Base-by-base conservation (phyloP, 2,329 filamentous ascomycete species). In the Hypoxylon sp. region DNA sequence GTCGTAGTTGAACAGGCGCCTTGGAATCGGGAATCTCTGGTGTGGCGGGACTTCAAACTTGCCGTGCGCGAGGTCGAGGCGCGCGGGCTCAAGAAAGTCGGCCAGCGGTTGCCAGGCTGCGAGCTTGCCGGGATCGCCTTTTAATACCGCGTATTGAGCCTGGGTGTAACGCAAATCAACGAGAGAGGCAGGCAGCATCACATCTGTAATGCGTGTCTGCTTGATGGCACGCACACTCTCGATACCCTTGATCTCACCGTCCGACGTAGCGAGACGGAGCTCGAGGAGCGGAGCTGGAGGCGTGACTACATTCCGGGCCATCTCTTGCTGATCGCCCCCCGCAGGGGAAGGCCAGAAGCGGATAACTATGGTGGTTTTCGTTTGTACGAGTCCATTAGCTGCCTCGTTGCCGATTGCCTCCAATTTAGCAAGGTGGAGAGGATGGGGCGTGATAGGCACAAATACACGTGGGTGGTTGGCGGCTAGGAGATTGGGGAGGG, bases 121-220 rank as follows among this genome's bases (percentile, higher is more conserved):
- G 4, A 79, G 66, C 8, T 77, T 55, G 3, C 59, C 33, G 44
- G 69, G 73, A 11, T 69, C 67, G 31, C 75, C 78, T 10, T 69
- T 61, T 11, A 84, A 75, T 17, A 68, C 56, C 62, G 73, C 77
- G 40, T 79, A 77, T 5, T 79, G 75, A 17, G 76, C 75, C 75
- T 85, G 83, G 1, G 77, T 76, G 48, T 88, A 66, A 44, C 85
- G 85, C 40, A 85, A 74, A 70, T 89, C 87, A 54, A 88, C 82
- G 53, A 77, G 79, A 33, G 82, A 78, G 0, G 73, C 62, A 0
- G 86, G 86, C 3, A 86, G 78, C 37, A 87, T 75, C 3, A 85
- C 74, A 71, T 88, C 85, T 55, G 77, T 71, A n/a, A 76, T 66
- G 60, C 77, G 78, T 1, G 75, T 75, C n/a, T 79, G 72, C 37